Base-by-base conservation (phyloP, 2,329 filamentous ascomycete species). In the Sclerotinia subarctica region DNA sequence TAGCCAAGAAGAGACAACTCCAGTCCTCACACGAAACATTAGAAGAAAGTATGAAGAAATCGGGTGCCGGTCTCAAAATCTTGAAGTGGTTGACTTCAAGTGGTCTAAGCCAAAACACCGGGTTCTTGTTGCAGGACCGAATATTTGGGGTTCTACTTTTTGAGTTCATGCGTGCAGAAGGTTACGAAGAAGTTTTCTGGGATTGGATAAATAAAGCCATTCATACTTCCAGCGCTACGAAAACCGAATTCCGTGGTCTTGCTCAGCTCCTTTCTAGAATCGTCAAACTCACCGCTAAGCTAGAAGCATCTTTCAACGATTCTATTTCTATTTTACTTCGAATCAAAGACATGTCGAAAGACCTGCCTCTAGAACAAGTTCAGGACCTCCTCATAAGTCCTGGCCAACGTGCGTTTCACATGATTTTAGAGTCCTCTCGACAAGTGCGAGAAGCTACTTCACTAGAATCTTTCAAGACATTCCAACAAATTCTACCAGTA, bases 121-220 rank as follows among this genome's bases (percentile, higher is more conserved):
- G 70, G 1, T 77, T 77, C 60, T 68, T 77, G 32, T 35, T 65
- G 29, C 62, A 69, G 15, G 64, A 75, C 35, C 35, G 64, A 26
- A 38, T 15, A 17, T 75, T 77, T 42, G 64, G 51, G 7, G 32
- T 69, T 8, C 47, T 75, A 24, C 68, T 78, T 15, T 70, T 76
- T 66, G 68, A 75, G 63, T 77, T 74, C 58, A 70, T 77, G 67
- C 73, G 77, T 24, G 75, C 74, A 10, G 77, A 78, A 67, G 71
- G 70, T 5, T 67, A 75, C 11, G 69, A 76, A 65, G 72, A 75
- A 54, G 57, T 68, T 26, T 71, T 71, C 44, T 77, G 75, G 76
- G 69, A 58, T 42, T 77, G 75, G 74, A 70, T 77, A 17, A 70
- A 69, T 62, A 73, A 57, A 52, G 65, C 66, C 26, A 63, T 76